Base-by-base conservation (phyloP, 176 grass and related monocot species). In the Oryza coarctata region DNA sequence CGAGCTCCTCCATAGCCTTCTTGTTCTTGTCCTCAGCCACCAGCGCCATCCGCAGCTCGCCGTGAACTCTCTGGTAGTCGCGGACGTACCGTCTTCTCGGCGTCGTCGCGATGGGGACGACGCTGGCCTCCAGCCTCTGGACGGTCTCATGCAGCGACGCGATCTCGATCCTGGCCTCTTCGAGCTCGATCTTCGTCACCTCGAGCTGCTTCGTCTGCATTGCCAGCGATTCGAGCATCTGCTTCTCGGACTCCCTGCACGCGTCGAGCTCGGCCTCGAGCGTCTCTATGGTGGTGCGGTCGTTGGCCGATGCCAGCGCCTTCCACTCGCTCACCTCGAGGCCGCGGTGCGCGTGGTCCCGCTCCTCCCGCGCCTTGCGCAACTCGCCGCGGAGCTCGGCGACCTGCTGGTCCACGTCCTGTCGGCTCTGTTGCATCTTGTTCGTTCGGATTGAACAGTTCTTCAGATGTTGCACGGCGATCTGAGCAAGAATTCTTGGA, bases 191-290 rank as follows among this genome's bases (percentile, higher is more conserved):
- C 88, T 95, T 95, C 66, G 95, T 98, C 65, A 91, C 80, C 80
- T 98, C 95, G 5, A 98, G 82, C 84, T 98, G 92, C 86, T 93
- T 95, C 20, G 92, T 98, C 86, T 98, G 92, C 71, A 63, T 33
- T 4, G 81, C 80, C 1, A 98, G 82, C 55, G 92, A 93, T 30
- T 93, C 95, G 1, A 98, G 88, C 95, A 98, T 93, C 78, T 85
- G 88, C 71, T 69, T 81, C 83, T 95, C 90, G 0, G 90, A 93
- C 28, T 98, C 95, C 71, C 86, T 87, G 13, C 88, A 73, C 77
- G 71, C 87, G 17, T 38, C 57, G 2, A 91, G 77, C 65, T 93
- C 92, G 13, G 76, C 79, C 78, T 91, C 88, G 0, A 98, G 73
- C 45, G 76, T 80, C 49, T 95, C 88, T 0, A 89, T 72, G 17